Conservation (phyloP, 768 basidiomycete species). For the Grammothele lineata region DNA sequence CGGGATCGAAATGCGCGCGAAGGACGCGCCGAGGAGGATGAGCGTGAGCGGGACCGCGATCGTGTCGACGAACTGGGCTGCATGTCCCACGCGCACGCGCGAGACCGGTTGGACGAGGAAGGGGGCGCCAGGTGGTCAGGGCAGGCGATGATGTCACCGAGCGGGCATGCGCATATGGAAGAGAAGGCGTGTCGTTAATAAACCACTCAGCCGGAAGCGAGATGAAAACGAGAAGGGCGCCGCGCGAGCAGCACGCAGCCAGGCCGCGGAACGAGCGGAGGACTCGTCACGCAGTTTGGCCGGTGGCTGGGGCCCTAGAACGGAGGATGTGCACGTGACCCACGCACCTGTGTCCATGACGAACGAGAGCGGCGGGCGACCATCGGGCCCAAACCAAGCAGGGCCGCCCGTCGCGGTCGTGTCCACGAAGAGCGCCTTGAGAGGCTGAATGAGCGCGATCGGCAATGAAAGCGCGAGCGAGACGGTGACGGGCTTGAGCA, state of each 20-base stretch:
- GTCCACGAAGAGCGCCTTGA: slow-evolving; percentile 32
- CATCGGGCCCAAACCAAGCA: slow-evolving; percentile 33
- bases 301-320: no score
- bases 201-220: no score
- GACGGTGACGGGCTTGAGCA: slow-evolving; percentile 34
- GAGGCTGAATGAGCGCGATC: slow-evolving; percentile 28
- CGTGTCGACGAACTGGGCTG: slow-evolving; percentile 20
- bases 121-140: not conserved
- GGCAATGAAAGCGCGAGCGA: slow-evolving; percentile 35
- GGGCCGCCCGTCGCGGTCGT: slow-evolving; percentile 19
- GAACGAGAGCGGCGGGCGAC: slow-evolving; percentile 30
- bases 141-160: no score
- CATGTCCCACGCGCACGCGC: slow-evolving; percentile 10
- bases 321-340: no score
- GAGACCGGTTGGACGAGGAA: not conserved
- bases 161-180: no score
- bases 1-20: slow-evolving; percentile 34
- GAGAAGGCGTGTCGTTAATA: no score
- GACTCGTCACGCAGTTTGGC: no score
- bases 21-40: slow-evolving; percentile 29
- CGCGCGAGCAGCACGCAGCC: no score
- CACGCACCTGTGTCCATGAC: slow-evolving; percentile 28
- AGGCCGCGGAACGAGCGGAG: no score
- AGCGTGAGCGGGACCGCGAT: slow-evolving; percentile 19
- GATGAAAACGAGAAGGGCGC: no score